Percentiles rank a stretch among this genome's conserved stretches.
phyloP scores from a whole-genome alignment of 2,329 filamentous ascomycete species.

The Aspergillus spinulosporus region DNA sequence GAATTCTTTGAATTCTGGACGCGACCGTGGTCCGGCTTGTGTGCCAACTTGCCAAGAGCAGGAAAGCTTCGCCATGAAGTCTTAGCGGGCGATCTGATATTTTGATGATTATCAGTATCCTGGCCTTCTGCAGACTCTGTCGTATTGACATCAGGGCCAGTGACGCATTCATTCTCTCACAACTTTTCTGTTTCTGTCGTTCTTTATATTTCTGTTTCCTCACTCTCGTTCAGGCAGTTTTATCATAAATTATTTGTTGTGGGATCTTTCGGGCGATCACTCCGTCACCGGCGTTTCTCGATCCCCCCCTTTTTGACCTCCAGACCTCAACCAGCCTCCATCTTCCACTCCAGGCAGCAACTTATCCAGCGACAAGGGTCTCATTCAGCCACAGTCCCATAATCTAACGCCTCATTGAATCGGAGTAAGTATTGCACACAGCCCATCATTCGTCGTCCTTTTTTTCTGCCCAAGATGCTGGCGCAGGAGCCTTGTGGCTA shows the following conservation, averaged over 20 bases:
- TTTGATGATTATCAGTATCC: neutral
- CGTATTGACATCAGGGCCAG: neutral
- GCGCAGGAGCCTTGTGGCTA: neutral
- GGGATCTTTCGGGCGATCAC: neutral
- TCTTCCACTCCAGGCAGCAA: slow-evolving; percentile 6
- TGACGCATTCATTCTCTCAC: neutral
- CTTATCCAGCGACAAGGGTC: neutral
- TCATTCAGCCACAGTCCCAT: slow-evolving; percentile 8
- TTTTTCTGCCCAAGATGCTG: neutral
- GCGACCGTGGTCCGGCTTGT: neutral
- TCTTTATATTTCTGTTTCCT: neutral
- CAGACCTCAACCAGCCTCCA: slow-evolving; percentile 5
- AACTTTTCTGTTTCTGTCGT: neutral
- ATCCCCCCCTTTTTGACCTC: neutral
- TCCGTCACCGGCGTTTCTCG: neutral
- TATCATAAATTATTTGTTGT: neutral
- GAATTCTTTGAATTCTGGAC: neutral
- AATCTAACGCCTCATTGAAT: neutral
- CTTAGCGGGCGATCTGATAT: slow-evolving; percentile 6
- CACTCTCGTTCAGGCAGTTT: neutral
- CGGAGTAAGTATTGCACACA: neutral
- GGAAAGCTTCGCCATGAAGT: slow-evolving; percentile 12
- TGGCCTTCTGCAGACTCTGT: neutral
- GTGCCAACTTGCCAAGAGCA: slow-evolving; percentile 2
- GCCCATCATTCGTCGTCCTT: neutral